phyloP scores from a whole-genome alignment of 495 filamentous ascomycete species.

The Xylaria curta region DNA sequence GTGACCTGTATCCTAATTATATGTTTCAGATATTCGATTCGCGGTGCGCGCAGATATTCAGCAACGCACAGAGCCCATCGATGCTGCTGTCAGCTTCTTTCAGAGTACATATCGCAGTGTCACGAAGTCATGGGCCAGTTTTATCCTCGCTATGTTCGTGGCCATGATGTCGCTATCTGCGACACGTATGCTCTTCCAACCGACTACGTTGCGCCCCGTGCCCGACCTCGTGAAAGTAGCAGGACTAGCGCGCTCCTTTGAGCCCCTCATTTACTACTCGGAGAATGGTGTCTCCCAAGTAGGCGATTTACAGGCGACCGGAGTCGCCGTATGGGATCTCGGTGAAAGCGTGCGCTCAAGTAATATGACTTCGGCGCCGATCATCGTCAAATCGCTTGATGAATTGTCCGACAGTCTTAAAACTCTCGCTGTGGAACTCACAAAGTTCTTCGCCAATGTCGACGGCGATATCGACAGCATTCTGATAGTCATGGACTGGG shows the following conservation, averaged over 20 bases:
- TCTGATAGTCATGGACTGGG: constrained; percentile 94
- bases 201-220: constrained; percentile 68
- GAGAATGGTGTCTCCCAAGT: constrained; percentile 86
- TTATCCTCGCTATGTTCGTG: constrained; percentile 61
- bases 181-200: constrained; percentile 70
- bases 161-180: constrained; percentile 64
- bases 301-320: constrained; percentile 83
- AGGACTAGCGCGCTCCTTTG: constrained; percentile 83
- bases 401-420: constrained; percentile 83
- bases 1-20: constrained; percentile 36
- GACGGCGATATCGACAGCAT: constrained; percentile 91
- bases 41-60: constrained; percentile 84
- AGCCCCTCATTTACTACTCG: constrained; percentile 90
- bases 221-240: constrained; percentile 92
- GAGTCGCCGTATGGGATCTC: constrained; percentile 90
- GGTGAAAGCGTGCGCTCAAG: constrained; percentile 85
- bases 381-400: constrained; percentile 84
- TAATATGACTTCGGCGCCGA: constrained; percentile 85
- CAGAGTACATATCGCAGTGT: constrained; percentile 61
- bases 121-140: constrained; percentile 70
- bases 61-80: constrained; percentile 83
- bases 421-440: constrained; percentile 78
- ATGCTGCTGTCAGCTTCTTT: constrained; percentile 70
- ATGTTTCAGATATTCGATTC: constrained; percentile 77
- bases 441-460: constrained; percentile 87